Percentiles rank a stretch among this genome's conserved stretches.
Conservation (phyloP, 805 yeast species). For the Zygosaccharomyces kombuchaensis region DNA sequence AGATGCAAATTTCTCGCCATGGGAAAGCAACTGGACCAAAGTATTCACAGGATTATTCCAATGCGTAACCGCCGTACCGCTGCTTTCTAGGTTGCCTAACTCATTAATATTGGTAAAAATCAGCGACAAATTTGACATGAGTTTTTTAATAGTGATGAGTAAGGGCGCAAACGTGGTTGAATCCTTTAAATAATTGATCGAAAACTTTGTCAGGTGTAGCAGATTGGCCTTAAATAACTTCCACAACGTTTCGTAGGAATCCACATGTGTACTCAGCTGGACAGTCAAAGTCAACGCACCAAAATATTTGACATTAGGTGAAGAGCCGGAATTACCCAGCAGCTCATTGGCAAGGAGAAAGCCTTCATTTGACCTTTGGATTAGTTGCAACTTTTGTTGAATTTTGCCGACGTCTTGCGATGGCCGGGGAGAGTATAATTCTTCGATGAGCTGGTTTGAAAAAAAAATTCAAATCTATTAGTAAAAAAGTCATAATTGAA, state of each 20-base stretch:
- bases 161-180: slow-evolving; percentile 14
- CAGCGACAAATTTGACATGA: slow-evolving; percentile 35
- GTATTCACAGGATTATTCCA: slow-evolving; percentile 37
- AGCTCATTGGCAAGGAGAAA: slow-evolving; percentile 28
- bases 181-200: slow-evolving; percentile 16
- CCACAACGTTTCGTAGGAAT: slow-evolving; percentile 20
- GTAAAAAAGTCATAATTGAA: background rate
- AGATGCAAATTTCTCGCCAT: slow-evolving; percentile 9
- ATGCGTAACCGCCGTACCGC: slow-evolving; percentile 8
- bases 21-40: slow-evolving; percentile 20
- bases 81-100: slow-evolving; percentile 6
- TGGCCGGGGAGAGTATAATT: slow-evolving; percentile 28
- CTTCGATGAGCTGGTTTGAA: slow-evolving; percentile 21
- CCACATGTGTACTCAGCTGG: slow-evolving; percentile 24
- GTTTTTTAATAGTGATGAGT: slow-evolving; percentile 28
- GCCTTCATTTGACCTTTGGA: slow-evolving; percentile 33
- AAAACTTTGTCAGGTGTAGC: slow-evolving; percentile 20
- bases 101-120: slow-evolving; percentile 30
- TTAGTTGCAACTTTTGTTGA: slow-evolving; percentile 29
- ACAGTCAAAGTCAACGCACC: slow-evolving; percentile 37
- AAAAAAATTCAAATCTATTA: slow-evolving; percentile 4
- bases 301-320: slow-evolving; percentile 32
- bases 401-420: slow-evolving; percentile 28
- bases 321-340: slow-evolving; percentile 16
- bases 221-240: slow-evolving; percentile 26